These are phyloP conservation scores for Ilex aquifolium DNA, from an alignment of 257 asterid species.

Conservation along the genomic window DNA sequence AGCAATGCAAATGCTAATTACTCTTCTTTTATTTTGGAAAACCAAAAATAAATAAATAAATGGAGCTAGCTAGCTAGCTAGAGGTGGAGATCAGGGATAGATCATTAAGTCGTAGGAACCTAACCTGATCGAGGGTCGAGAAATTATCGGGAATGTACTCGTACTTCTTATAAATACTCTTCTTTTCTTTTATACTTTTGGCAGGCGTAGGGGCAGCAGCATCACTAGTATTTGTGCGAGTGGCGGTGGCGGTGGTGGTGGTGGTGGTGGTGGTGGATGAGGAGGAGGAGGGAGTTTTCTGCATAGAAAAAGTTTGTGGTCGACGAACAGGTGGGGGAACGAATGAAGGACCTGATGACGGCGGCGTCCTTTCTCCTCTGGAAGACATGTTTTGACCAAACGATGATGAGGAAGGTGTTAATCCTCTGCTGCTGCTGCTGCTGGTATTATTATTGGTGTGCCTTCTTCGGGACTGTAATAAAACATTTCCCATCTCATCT, in stretches of 20 bases:
- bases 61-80: too few species aligned
- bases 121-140: conserved; percentile 65
- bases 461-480: not conserved
- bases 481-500: conserved; percentile 37
- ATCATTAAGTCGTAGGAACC: too few species aligned
- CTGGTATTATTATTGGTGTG: conserved; percentile 8
- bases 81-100: too few species aligned
- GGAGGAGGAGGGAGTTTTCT: conserved; percentile 13
- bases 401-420: too few species aligned
- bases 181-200: conserved; percentile 12
- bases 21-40: too few species aligned
- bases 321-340: not conserved
- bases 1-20: too few species aligned
- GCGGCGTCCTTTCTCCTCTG: conserved; percentile 8
- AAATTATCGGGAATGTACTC: conserved; percentile 54
- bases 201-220: not conserved
- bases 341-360: conserved; percentile 13
- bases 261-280: not conserved
- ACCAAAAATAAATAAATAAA: too few species aligned
- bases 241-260: too few species aligned
- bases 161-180: conserved; percentile 44
- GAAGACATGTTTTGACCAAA: too few species aligned
- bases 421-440: conserved; percentile 2
- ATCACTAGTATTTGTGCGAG: too few species aligned
- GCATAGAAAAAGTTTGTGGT: conserved; percentile 1